Conservation (phyloP, 495 filamentous ascomycete species). For the Aspergillus hancockii region DNA sequence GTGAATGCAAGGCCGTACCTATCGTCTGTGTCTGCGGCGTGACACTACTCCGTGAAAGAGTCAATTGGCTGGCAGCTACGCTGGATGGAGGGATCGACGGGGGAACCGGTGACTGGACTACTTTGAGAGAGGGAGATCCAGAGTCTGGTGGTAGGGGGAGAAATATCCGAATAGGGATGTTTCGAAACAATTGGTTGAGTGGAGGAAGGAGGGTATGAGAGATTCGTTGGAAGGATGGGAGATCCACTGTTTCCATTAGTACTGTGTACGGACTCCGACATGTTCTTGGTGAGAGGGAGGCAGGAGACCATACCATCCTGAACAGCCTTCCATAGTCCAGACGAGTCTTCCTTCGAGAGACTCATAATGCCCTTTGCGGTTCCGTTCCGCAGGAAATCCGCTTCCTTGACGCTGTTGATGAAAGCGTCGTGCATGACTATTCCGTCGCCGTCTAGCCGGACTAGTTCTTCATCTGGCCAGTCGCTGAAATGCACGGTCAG, state of each 20-base stretch:
- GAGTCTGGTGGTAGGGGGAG: constrained; percentile 66
- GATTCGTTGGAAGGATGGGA: constrained; percentile 69
- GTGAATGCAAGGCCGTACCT: constrained; percentile 71
- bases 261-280: background rate
- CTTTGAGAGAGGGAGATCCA: constrained; percentile 54
- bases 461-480: constrained; percentile 66
- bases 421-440: constrained; percentile 77
- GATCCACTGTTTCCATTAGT: constrained; percentile 59
- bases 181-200: constrained; percentile 66
- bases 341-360: constrained; percentile 84
- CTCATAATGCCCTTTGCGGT: constrained; percentile 93
- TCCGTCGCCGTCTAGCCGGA: constrained; percentile 62
- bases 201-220: constrained; percentile 78
- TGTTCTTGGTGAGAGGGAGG: background rate
- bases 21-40: constrained; percentile 70
- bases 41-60: constrained; percentile 26
- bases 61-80: constrained; percentile 28
- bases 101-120: constrained; percentile 67
- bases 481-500: constrained; percentile 77
- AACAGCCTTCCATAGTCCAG: constrained; percentile 81
- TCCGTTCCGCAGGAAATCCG: constrained; percentile 88
- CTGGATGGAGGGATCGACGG: constrained; percentile 42
- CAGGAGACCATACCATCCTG: constrained; percentile 64
- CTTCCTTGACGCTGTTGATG: constrained; percentile 94
- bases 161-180: constrained; percentile 86